These are phyloP conservation scores for Paecilomyces variotii DNA, from an alignment of 2,329 filamentous ascomycete species.

Conservation along the genomic window DNA sequence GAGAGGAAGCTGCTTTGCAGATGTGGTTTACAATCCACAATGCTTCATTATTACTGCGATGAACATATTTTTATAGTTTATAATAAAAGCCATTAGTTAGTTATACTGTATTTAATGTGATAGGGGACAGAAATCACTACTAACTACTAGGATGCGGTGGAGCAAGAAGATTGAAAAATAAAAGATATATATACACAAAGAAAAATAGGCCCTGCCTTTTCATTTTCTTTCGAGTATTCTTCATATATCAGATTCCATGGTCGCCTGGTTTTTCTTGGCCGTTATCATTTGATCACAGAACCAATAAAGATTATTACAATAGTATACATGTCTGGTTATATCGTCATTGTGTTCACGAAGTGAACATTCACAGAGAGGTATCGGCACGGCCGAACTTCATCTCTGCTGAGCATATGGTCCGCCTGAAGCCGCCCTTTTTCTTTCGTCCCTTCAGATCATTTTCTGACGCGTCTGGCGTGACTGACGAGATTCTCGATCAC, in stretches of 20 bases:
- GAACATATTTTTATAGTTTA: no score
- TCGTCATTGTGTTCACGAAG: not conserved
- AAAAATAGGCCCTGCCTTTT: not conserved
- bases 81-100: no score
- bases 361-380: not conserved
- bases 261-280: not conserved
- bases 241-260: not conserved
- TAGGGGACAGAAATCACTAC: no score
- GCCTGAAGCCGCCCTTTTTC: not conserved
- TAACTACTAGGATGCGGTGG: no score
- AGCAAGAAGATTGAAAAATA: no score
- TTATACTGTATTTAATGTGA: no score
- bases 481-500: constrained; percentile 96
- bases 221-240: not conserved
- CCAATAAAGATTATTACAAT: not conserved
- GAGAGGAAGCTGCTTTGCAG: no score
- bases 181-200: no score
- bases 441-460: constrained; percentile 38
- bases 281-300: not conserved
- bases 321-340: not conserved
- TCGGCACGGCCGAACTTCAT: not conserved
- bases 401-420: not conserved
- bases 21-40: no score
- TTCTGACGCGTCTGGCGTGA: constrained; percentile 77
- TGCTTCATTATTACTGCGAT: no score